A percentile compares a stretch with the other conserved stretches of the same genome.
Conservation (phyloP, 257 asterid species). For the Plectranthus barbatus region DNA sequence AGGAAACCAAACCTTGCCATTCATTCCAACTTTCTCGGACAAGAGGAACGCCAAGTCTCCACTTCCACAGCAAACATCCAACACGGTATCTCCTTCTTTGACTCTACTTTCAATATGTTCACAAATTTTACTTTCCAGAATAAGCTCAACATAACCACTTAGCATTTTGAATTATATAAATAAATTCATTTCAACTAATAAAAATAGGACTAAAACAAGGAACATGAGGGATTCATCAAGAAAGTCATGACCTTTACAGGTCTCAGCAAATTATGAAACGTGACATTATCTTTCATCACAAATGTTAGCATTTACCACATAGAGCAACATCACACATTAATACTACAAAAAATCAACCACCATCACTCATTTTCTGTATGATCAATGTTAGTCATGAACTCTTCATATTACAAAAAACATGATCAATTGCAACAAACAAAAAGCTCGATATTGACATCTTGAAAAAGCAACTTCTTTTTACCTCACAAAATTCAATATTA, state of each 20-base stretch:
- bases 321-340: no score
- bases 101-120: constrained; percentile 40
- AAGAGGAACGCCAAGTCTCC: constrained; percentile 82
- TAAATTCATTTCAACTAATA: neutral
- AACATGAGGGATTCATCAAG: neutral
- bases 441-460: no score
- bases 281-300: no score
- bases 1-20: constrained; percentile 55
- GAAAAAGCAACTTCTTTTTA: no score
- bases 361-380: no score
- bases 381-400: no score
- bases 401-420: no score
- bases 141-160: neutral
- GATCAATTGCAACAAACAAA: no score
- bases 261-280: no score
- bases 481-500: no score
- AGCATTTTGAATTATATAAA: neutral
- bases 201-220: neutral
- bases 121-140: constrained; percentile 3
- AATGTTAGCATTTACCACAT: no score
- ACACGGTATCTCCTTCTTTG: constrained; percentile 60
- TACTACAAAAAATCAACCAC: no score
- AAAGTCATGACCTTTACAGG: neutral
- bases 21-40: constrained; percentile 67
- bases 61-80: constrained; percentile 92